Conservation (phyloP, 106 monocot genomes). For the Dendrobium catenatum region DNA sequence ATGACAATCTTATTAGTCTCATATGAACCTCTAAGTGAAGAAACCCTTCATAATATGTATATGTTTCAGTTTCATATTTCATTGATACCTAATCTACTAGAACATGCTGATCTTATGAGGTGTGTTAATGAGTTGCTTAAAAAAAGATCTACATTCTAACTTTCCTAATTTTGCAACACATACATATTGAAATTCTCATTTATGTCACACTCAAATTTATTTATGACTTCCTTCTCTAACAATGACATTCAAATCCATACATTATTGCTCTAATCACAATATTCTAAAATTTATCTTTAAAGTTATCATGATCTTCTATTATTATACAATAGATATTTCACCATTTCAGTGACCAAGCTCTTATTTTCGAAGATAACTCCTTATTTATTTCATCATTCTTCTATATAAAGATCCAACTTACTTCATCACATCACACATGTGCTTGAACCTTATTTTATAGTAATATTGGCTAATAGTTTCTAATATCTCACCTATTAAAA, state of each 20-base stretch:
- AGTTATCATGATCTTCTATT: background rate
- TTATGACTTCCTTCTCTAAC: background rate
- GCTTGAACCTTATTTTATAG: background rate
- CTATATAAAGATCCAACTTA: background rate
- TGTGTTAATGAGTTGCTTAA: too few relatives aligned
- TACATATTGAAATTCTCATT: background rate
- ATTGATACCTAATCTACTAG: too few relatives aligned
- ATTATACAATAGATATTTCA: background rate
- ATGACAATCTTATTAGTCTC: too few relatives aligned
- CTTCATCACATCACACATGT: background rate
- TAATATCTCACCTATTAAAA: background rate
- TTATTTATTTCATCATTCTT: background rate
- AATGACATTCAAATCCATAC: background rate
- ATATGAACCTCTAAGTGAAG: too few relatives aligned
- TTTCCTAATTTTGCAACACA: background rate
- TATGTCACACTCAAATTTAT: background rate
- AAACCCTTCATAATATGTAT: too few relatives aligned
- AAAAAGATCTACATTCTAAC: background rate
- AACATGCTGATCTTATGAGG: too few relatives aligned
- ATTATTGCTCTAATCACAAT: background rate
- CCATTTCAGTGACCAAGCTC: background rate
- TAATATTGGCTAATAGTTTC: background rate
- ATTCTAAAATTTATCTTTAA: background rate
- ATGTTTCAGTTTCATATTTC: too few relatives aligned
- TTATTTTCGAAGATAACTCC: background rate